Percentiles rank a stretch among this genome's conserved stretches.
Conservation (phyloP, 768 basidiomycete species). For the Plicaturopsis crispa region DNA sequence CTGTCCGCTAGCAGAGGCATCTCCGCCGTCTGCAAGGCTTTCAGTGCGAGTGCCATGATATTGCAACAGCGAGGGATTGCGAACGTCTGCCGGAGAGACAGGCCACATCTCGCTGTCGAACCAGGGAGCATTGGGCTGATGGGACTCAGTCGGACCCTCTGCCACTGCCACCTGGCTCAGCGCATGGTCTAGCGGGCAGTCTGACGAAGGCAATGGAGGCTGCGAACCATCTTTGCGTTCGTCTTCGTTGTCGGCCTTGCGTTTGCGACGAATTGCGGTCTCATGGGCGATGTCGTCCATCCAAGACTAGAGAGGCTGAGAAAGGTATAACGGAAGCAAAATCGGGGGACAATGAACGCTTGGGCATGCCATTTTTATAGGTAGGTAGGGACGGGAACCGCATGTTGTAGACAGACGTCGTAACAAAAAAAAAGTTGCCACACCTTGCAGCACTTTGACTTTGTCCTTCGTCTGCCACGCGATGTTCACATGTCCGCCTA, state of each 20-base stretch:
- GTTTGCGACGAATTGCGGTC: conserved; percentile 50
- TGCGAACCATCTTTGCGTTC: conserved; percentile 11
- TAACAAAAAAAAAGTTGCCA: too few relatives aligned
- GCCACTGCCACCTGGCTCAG: too few relatives aligned
- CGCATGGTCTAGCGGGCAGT: neutral
- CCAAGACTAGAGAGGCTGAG: conserved; percentile 15
- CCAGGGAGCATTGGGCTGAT: neutral
- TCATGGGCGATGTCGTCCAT: conserved; percentile 61
- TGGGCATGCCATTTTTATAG: conserved; percentile 25
- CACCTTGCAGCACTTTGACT: too few relatives aligned
- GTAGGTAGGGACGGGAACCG: conserved; percentile 21
- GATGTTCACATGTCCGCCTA: too few relatives aligned
- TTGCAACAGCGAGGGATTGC: too few relatives aligned
- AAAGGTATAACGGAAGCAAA: neutral
- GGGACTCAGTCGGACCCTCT: neutral
- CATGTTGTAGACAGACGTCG: conserved; percentile 13
- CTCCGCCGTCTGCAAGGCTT: too few relatives aligned
- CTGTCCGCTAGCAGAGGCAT: too few relatives aligned
- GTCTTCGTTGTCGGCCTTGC: conserved; percentile 55
- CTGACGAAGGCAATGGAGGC: conserved; percentile 29
- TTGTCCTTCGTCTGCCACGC: neutral
- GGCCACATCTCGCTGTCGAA: neutral
- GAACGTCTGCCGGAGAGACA: neutral
- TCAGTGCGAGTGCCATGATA: too few relatives aligned
- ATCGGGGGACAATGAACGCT: conserved; percentile 9